phyloP scores from a whole-genome alignment of 2,329 filamentous ascomycete genomes.

The Stagonosporopsis vannaccii region DNA sequence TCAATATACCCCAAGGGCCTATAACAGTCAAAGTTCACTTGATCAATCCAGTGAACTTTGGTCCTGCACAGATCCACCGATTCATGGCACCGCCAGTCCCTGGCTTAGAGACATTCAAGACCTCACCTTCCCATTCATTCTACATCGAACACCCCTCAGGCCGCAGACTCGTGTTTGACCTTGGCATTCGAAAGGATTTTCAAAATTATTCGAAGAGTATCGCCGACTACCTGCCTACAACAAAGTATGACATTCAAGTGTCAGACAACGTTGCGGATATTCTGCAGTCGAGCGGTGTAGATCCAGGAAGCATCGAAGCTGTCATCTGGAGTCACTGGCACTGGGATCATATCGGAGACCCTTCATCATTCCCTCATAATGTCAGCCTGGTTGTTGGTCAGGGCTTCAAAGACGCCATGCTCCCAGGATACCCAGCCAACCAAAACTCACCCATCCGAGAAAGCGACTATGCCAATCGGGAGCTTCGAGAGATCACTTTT shows the following conservation, averaged over 20 bases:
- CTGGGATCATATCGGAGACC: slow-evolving; percentile 60
- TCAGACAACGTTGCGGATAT: slow-evolving; percentile 53
- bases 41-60: slow-evolving; percentile 48
- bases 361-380: slow-evolving; percentile 54
- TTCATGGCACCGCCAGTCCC: slow-evolving; percentile 32
- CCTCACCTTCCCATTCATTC: slow-evolving; percentile 54
- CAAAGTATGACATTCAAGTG: slow-evolving; percentile 48
- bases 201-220: slow-evolving; percentile 41
- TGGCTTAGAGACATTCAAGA: slow-evolving; percentile 29
- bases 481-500: slow-evolving; percentile 34
- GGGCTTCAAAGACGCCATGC: slow-evolving; percentile 56
- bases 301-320: slow-evolving; percentile 44
- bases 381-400: slow-evolving; percentile 62
- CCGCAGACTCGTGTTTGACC: slow-evolving; percentile 56
- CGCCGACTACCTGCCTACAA: slow-evolving; percentile 27
- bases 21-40: slow-evolving; percentile 31
- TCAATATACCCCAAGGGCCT: slow-evolving; percentile 18
- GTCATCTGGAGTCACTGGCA: slow-evolving; percentile 56
- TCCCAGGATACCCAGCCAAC: slow-evolving; percentile 57
- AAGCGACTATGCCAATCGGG: slow-evolving; percentile 31
- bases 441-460: slow-evolving; percentile 29
- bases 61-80: slow-evolving; percentile 39
- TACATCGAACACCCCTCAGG: slow-evolving; percentile 56
- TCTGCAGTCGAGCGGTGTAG: slow-evolving; percentile 44
- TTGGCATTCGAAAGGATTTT: slow-evolving; percentile 57